These are phyloP conservation scores for Aspergillus neotritici DNA, from an alignment of 2,329 filamentous ascomycete genomes.

Conservation along the genomic window DNA sequence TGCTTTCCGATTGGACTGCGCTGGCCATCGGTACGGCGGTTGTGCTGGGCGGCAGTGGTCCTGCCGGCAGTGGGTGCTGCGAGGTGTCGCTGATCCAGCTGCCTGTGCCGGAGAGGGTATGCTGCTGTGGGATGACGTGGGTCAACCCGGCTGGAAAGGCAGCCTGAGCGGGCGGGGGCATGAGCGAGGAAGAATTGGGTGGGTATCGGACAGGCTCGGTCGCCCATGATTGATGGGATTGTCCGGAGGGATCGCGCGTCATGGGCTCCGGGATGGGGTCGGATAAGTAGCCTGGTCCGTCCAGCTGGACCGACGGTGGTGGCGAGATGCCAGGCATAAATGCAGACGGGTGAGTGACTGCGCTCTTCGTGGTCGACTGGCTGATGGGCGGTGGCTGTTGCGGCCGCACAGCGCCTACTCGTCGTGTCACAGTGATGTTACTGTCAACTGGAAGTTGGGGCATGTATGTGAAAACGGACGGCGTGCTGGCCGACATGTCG, in stretches of 20 bases:
- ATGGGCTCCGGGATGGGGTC: conserved; percentile 29
- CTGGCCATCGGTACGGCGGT: conserved; percentile 2
- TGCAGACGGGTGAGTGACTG: conserved; percentile 27
- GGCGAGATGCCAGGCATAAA: conserved; percentile 31
- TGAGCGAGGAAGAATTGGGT: conserved; percentile 19
- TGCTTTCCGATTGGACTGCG: conserved; percentile 16
- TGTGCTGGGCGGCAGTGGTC: not conserved
- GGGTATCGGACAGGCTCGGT: conserved; percentile 32
- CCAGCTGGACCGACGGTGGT: conserved; percentile 13
- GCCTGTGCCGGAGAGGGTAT: conserved; percentile 14
- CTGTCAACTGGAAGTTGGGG: conserved; percentile 30
- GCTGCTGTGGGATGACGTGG: conserved; percentile 15
- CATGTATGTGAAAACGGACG: conserved; percentile 19
- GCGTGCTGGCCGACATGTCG: conserved; percentile 25
- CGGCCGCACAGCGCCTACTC: conserved; percentile 4
- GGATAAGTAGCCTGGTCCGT: conserved; percentile 22
- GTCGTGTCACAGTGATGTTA: conserved; percentile 27
- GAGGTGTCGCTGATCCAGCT: conserved; percentile 18
- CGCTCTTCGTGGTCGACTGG: conserved; percentile 6
- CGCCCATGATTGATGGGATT: conserved; percentile 33
- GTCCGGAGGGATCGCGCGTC: conserved; percentile 29
- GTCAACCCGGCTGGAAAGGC: conserved; percentile 5
- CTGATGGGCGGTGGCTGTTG: conserved; percentile 11
- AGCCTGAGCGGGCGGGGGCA: conserved; percentile 14
- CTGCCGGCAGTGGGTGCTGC: not conserved